These are phyloP conservation scores for Nidula microcarpa DNA, from an alignment of 768 basidiomycete species.

Conservation along the genomic window DNA sequence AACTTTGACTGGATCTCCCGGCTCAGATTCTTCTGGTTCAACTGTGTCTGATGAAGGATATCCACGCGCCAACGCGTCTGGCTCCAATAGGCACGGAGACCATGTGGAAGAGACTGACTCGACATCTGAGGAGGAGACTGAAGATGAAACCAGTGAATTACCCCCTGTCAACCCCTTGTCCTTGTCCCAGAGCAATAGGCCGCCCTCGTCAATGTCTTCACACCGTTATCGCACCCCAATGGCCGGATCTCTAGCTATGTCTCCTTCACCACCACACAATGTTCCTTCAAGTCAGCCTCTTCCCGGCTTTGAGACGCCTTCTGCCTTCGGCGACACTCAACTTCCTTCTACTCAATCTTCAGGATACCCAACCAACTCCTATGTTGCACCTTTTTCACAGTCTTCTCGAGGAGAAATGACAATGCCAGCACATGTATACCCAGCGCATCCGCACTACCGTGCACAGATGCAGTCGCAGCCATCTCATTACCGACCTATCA, in stretches of 20 bases:
- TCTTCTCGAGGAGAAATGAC: slow-evolving; percentile 31
- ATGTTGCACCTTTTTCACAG: slow-evolving; percentile 33
- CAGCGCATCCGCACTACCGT: slow-evolving; percentile 30
- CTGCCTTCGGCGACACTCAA: slow-evolving; percentile 60
- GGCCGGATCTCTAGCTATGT: slow-evolving; percentile 55
- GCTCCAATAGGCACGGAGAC: not conserved
- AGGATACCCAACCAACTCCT: slow-evolving; percentile 31
- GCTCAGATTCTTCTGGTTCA: slow-evolving; percentile 66
- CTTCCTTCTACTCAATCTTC: slow-evolving; percentile 32
- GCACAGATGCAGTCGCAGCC: slow-evolving; percentile 26
- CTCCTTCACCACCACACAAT: slow-evolving; percentile 45
- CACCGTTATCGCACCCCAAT: slow-evolving; percentile 78
- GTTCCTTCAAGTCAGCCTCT: slow-evolving; percentile 70
- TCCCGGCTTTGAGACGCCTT: slow-evolving; percentile 67
- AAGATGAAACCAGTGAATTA: slow-evolving; percentile 45
- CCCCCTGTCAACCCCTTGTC: slow-evolving; percentile 25
- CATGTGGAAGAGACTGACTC: slow-evolving; percentile 28
- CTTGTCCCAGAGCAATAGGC: slow-evolving; percentile 45
- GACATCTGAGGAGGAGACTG: slow-evolving; percentile 46
- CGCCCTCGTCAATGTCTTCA: slow-evolving; percentile 76
- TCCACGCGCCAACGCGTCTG: not conserved
- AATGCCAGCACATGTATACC: slow-evolving; percentile 33
- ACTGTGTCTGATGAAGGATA: slow-evolving; percentile 44
- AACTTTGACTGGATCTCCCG: slow-evolving; percentile 43
- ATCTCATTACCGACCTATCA: slow-evolving; percentile 29